Conservation (phyloP, 2,329 filamentous ascomycete species). For the Chrysoporthe cubensis region DNA sequence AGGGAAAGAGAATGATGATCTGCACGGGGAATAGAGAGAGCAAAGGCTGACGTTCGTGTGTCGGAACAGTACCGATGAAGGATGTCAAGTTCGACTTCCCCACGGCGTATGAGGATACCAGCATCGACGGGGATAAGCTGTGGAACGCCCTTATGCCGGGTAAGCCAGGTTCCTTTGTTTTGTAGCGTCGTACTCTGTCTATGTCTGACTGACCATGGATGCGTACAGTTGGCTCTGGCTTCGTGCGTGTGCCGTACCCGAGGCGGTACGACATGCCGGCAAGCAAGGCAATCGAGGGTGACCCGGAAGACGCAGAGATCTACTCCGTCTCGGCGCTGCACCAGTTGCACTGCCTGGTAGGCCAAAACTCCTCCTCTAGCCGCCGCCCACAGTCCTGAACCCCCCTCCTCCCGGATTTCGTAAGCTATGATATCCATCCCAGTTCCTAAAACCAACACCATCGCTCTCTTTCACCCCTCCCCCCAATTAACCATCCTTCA, state of each 20-base stretch:
- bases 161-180: slow-evolving; percentile 1
- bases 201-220: neutral
- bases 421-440: neutral
- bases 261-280: slow-evolving; percentile 24
- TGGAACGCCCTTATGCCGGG: slow-evolving; percentile 26
- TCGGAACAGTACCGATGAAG: slow-evolving; percentile 18
- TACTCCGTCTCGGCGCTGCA: slow-evolving; percentile 28
- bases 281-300: slow-evolving; percentile 25
- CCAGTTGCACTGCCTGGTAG: slow-evolving; percentile 27
- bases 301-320: slow-evolving; percentile 25
- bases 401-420: neutral
- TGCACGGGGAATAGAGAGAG: neutral
- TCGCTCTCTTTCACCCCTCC: neutral
- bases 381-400: neutral
- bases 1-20: neutral
- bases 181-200: neutral
- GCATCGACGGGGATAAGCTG: slow-evolving; percentile 25
- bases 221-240: slow-evolving; percentile 20
- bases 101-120: slow-evolving; percentile 25
- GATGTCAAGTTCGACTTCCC: slow-evolving; percentile 25
- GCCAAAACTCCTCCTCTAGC: neutral
- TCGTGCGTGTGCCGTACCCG: slow-evolving; percentile 25
- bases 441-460: neutral
- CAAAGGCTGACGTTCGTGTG: slow-evolving; percentile 7
- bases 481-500: neutral